Conservation (phyloP, 768 basidiomycete genomes). For the Auriculariales sp. region DNA sequence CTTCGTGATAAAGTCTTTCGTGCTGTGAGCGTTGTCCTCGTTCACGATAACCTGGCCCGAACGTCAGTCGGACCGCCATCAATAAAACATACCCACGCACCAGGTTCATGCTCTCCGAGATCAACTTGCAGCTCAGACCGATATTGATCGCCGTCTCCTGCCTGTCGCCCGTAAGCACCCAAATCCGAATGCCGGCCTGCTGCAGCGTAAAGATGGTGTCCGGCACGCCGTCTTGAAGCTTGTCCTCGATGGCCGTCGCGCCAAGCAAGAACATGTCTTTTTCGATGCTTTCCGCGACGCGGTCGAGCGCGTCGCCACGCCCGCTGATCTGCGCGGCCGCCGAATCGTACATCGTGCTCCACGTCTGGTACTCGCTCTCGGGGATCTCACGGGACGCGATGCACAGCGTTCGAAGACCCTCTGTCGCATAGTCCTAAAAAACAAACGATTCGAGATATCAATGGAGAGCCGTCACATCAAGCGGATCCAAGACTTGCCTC, state of each 20-base stretch:
- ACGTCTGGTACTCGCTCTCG: conserved; percentile 79
- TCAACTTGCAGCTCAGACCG: conserved; percentile 91
- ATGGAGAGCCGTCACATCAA: not conserved
- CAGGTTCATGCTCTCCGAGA: conserved; percentile 97
- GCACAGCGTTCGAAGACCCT: conserved; percentile 93
- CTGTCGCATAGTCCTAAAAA: conserved; percentile 82
- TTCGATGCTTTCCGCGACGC: conserved; percentile 91
- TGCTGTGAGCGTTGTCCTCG: conserved; percentile 69
- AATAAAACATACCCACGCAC: conserved; percentile 27
- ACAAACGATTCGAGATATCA: conserved; percentile 3
- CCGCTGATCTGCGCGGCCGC: conserved; percentile 94
- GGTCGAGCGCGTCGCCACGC: conserved; percentile 86
- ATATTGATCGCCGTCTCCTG: conserved; percentile 99
- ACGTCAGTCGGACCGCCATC: not conserved
- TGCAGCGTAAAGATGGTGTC: conserved; percentile 96
- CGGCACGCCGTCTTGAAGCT: conserved; percentile 95
- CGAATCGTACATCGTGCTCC: conserved; percentile 77
- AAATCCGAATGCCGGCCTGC: conserved; percentile 87
- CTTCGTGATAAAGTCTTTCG: conserved; percentile 75
- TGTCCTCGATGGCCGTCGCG: conserved; percentile 97
- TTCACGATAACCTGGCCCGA: conserved; percentile 74
- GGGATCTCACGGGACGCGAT: conserved; percentile 88
- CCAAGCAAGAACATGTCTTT: conserved; percentile 85
- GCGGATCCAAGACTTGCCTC: conserved; percentile 41
- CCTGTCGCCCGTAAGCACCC: conserved; percentile 95